A percentile compares a stretch with the other conserved stretches of the same genome.
Evolutionary conservation across 1,284 basidiomycete species (phyloP).

Genomic region (Pseudozyma thailandica): DNA sequence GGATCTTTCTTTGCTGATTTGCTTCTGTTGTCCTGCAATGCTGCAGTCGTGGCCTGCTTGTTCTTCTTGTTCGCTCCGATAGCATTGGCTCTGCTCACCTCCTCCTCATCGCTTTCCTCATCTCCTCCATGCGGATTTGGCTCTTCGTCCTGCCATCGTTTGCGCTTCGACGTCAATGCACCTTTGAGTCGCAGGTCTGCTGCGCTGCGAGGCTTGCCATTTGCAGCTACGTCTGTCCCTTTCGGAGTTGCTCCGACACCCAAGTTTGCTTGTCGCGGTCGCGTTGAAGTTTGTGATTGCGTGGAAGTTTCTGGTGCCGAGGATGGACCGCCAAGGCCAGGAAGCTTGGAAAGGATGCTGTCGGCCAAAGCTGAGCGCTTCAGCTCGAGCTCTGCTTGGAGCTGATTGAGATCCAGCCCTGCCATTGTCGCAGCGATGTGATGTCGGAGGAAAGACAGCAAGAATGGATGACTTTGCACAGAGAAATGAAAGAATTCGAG

Average conservation of each 20-base stretch:
- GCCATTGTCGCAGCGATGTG: constrained; percentile 13
- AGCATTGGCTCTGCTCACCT: constrained; percentile 28
- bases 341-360: constrained; percentile 56
- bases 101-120: constrained; percentile 28
- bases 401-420: constrained; percentile 50
- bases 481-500: neutral
- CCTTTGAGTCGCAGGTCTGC: constrained; percentile 51
- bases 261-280: constrained; percentile 51
- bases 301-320: constrained; percentile 10
- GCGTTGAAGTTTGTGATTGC: constrained; percentile 1
- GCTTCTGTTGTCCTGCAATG: constrained; percentile 2
- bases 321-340: constrained; percentile 8
- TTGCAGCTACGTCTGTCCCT: neutral
- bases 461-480: too few species aligned
- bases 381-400: constrained; percentile 62
- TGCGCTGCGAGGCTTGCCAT: constrained; percentile 23
- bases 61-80: constrained; percentile 27
- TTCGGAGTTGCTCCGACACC: constrained; percentile 56
- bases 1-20: constrained; percentile 38
- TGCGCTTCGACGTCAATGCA: constrained; percentile 47
- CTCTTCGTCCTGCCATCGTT: constrained; percentile 28
- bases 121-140: neutral
- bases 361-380: constrained; percentile 58
- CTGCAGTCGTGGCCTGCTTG: constrained; percentile 6
- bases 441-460: neutral